Conservation (phyloP, 2,329 filamentous ascomycete species). For the Onygena corvina region DNA sequence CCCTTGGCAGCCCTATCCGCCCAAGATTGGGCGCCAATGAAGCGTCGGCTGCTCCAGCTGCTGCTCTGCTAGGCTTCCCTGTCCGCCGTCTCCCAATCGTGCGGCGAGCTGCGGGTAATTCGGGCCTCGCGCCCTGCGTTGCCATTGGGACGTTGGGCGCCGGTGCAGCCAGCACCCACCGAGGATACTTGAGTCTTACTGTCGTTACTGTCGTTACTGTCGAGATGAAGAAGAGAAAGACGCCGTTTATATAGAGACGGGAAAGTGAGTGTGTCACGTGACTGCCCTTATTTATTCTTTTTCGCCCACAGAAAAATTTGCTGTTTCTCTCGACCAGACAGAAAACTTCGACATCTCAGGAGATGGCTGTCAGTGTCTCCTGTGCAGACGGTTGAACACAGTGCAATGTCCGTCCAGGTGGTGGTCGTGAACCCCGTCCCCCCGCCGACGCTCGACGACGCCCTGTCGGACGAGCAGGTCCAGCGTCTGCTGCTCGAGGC, state of each 20-base stretch:
- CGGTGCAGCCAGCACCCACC: background rate
- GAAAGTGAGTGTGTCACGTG: background rate
- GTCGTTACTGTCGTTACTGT: background rate
- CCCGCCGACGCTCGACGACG: background rate
- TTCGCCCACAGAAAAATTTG: background rate
- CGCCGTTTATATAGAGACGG: too few species aligned
- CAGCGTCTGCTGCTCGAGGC: conserved; percentile 52
- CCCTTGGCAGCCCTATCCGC: conserved; percentile 9
- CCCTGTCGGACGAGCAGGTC: conserved; percentile 51
- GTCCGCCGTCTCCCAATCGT: background rate
- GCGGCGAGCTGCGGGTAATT: background rate
- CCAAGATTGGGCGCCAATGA: conserved; percentile 10
- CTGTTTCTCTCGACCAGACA: background rate
- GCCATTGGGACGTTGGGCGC: conserved; percentile 6
- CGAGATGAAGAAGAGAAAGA: too few species aligned
- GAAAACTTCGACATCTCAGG: background rate
- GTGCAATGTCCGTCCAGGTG: background rate
- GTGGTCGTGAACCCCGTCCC: background rate
- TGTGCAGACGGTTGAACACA: background rate
- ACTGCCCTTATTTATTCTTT: background rate
- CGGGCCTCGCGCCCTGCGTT: background rate
- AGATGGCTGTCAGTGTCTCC: background rate
- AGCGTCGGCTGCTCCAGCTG: background rate
- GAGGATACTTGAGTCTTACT: too few species aligned
- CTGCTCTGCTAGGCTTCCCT: background rate